phyloP scores from a whole-genome alignment of 2,329 filamentous ascomycete species.

The Xylaria sp. region DNA sequence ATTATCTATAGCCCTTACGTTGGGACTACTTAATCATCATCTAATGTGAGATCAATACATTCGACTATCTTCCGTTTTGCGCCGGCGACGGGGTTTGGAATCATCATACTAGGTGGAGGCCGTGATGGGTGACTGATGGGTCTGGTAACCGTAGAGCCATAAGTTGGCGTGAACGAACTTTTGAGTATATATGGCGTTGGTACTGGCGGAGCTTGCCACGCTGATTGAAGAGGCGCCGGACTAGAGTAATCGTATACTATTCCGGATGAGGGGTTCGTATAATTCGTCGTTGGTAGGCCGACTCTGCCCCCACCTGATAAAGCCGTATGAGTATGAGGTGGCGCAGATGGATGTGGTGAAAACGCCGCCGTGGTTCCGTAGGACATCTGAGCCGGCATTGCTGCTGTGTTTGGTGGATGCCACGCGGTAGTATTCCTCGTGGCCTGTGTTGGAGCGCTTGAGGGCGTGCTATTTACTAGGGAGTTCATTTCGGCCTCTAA shows the following conservation, averaged over 20 bases:
- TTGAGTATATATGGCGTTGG: too few species aligned
- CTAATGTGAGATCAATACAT: conserved; percentile 40
- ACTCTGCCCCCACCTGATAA: not conserved
- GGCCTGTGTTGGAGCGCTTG: not conserved
- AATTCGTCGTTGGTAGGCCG: not conserved
- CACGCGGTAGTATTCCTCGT: not conserved
- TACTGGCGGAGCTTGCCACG: not conserved
- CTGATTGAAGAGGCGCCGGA: not conserved
- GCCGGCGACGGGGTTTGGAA: conserved; percentile 11
- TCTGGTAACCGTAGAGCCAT: not conserved
- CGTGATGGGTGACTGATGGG: not conserved
- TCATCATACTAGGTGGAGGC: conserved; percentile 31
- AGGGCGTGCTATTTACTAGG: not conserved
- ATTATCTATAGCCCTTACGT: not conserved
- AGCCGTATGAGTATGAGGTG: not conserved
- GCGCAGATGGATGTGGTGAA: not conserved
- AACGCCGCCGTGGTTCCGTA: not conserved
- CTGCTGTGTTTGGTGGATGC: not conserved
- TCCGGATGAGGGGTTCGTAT: not conserved
- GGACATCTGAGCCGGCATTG: not conserved
- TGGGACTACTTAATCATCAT: conserved; percentile 20
- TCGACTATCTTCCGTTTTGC: conserved; percentile 35
- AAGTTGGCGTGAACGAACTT: not conserved
- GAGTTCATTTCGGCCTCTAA: conserved; percentile 18
- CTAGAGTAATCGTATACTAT: not conserved